Evolutionary conservation across 805 yeast species (phyloP).

Genomic region (Saccharomycopsis lassenensis): DNA sequence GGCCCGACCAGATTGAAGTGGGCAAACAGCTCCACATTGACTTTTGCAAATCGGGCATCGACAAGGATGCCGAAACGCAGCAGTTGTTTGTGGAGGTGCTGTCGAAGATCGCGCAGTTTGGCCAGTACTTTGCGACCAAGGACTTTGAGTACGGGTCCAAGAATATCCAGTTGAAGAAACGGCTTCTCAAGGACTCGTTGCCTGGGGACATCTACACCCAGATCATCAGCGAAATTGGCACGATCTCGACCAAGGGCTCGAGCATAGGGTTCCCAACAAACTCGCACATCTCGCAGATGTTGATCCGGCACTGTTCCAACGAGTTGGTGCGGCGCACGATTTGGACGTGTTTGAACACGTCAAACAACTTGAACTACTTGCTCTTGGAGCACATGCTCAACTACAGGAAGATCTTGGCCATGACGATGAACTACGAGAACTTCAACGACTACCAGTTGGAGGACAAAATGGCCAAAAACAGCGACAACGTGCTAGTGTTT

Average conservation of each 20-base stretch:
- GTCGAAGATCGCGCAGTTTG: constrained; percentile 68
- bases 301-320: constrained; percentile 47
- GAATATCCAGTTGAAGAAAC: constrained; percentile 22
- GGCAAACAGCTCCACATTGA: constrained; percentile 74
- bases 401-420: constrained; percentile 61
- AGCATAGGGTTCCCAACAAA: constrained; percentile 43
- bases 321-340: constrained; percentile 50
- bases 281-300: constrained; percentile 54
- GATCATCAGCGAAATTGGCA: constrained; percentile 6
- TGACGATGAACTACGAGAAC: constrained; percentile 55
- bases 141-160: constrained; percentile 25
- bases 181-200: constrained; percentile 23
- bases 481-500: constrained; percentile 65
- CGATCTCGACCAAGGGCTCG: constrained; percentile 23
- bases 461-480: constrained; percentile 83
- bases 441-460: constrained; percentile 73
- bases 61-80: constrained; percentile 55
- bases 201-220: constrained; percentile 11
- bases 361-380: constrained; percentile 50
- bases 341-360: constrained; percentile 67
- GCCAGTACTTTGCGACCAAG: constrained; percentile 62
- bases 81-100: constrained; percentile 66
- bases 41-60: constrained; percentile 83
- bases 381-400: constrained; percentile 48
- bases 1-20: constrained; percentile 69